Conservation (phyloP, 2,329 filamentous ascomycete species). For the Septoria linicola region DNA sequence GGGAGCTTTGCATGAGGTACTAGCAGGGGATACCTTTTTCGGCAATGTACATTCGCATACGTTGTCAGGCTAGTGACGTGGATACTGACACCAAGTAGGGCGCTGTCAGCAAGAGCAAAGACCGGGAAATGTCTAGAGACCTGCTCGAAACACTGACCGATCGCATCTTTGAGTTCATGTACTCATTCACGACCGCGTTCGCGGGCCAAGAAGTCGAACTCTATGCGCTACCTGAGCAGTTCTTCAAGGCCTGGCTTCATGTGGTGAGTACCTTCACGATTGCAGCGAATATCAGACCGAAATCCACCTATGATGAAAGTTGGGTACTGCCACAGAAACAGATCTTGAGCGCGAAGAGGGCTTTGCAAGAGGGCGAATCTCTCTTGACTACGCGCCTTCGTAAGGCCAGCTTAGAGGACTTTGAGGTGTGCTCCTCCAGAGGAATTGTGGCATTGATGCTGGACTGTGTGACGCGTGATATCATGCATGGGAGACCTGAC, state of each 20-base stretch:
- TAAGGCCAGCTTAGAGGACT: constrained; percentile 9
- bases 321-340: constrained; percentile 3
- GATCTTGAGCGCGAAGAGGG: not conserved
- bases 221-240: constrained; percentile 6
- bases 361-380: constrained; percentile 10
- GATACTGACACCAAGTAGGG: not conserved
- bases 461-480: constrained; percentile 14
- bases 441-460: constrained; percentile 17
- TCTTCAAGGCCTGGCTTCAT: constrained; percentile 19
- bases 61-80: not conserved
- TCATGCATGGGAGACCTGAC: constrained; percentile 11
- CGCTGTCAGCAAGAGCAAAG: not conserved
- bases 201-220: constrained; percentile 1
- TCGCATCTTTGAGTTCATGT: constrained; percentile 3
- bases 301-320: not conserved
- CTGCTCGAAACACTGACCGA: constrained; percentile 8
- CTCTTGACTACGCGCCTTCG: constrained; percentile 8
- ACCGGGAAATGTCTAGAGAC: not conserved
- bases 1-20: constrained; percentile 10
- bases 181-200: constrained; percentile 10
- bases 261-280: constrained; percentile 14
- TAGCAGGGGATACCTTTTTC: constrained; percentile 7
- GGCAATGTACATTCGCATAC: constrained; percentile 2
- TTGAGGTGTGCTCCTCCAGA: constrained; percentile 18
- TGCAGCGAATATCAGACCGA: not conserved